Evolutionary conservation across 2,329 filamentous ascomycete genomes (phyloP).

Genomic region (Cladobotryum protrusum): DNA sequence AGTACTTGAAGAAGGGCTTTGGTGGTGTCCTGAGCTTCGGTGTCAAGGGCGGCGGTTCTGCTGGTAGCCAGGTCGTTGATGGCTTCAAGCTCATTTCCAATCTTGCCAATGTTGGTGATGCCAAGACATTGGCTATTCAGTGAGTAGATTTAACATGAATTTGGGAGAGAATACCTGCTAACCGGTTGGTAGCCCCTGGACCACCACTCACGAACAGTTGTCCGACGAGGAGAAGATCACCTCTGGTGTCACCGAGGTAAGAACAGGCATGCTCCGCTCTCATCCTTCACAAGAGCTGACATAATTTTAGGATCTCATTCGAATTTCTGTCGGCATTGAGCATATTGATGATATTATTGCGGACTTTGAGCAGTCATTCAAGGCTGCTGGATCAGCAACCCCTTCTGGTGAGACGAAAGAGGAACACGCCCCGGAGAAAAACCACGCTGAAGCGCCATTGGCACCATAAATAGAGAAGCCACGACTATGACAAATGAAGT

Average conservation of each 20-base stretch:
- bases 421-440: slow-evolving; percentile 21
- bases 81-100: slow-evolving; percentile 94
- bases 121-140: slow-evolving; percentile 91
- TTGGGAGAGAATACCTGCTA: background rate
- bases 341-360: slow-evolving; percentile 96
- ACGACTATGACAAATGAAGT: background rate
- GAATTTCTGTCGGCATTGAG: slow-evolving; percentile 91
- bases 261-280: slow-evolving; percentile 5
- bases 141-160: slow-evolving; percentile 18
- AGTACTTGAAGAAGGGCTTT: slow-evolving; percentile 77
- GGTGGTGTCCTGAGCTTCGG: slow-evolving; percentile 92
- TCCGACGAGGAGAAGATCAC: slow-evolving; percentile 70
- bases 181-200: slow-evolving; percentile 59
- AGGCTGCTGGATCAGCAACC: slow-evolving; percentile 36
- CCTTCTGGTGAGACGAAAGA: slow-evolving; percentile 47
- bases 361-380: slow-evolving; percentile 90
- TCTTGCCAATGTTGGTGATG: slow-evolving; percentile 91
- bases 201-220: slow-evolving; percentile 90
- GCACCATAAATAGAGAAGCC: background rate
- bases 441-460: too few relatives aligned
- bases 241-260: slow-evolving; percentile 74
- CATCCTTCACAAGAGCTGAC: background rate
- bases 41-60: slow-evolving; percentile 79
- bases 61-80: slow-evolving; percentile 84
- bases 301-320: slow-evolving; percentile 66